phyloP scores from a whole-genome alignment of 2,329 filamentous ascomycete species.

The Hypocrella siamensis region DNA sequence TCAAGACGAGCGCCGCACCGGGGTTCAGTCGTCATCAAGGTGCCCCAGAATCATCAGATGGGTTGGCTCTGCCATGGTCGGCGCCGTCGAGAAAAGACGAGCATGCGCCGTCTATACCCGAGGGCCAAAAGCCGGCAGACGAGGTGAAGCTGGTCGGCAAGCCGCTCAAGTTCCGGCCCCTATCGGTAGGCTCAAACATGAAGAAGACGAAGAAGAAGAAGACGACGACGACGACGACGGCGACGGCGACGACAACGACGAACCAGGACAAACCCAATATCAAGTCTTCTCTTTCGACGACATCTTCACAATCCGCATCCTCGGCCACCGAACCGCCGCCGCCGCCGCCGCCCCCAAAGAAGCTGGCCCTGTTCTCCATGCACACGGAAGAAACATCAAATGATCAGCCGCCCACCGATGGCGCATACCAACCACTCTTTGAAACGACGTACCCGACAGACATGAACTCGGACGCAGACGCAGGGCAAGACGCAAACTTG shows the following conservation, averaged over 20 bases:
- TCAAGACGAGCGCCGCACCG: slow-evolving; percentile 73
- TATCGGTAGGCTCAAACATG: slow-evolving; percentile 66
- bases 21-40: slow-evolving; percentile 53
- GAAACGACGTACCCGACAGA: slow-evolving; percentile 12
- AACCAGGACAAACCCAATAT: too few species aligned
- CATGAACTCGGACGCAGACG: neutral
- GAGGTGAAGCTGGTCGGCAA: slow-evolving; percentile 60
- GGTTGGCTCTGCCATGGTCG: slow-evolving; percentile 6
- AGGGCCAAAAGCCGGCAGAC: slow-evolving; percentile 40
- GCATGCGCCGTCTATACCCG: slow-evolving; percentile 32
- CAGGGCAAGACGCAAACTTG: slow-evolving; percentile 9
- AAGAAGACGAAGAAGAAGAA: slow-evolving; percentile 46
- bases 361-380: slow-evolving; percentile 56
- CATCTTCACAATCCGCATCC: too few species aligned
- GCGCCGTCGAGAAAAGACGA: slow-evolving; percentile 25
- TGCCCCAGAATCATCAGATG: neutral
- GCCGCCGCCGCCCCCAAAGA: slow-evolving; percentile 23
- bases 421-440: slow-evolving; percentile 38
- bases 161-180: slow-evolving; percentile 73
- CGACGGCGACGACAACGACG: neutral
- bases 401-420: slow-evolving; percentile 8
- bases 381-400: slow-evolving; percentile 22
- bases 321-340: too few species aligned
- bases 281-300: too few species aligned
- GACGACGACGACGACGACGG: neutral